Evolutionary conservation across 2,329 filamentous ascomycete species (phyloP).

Genomic region (Alternaria metachromatica): DNA sequence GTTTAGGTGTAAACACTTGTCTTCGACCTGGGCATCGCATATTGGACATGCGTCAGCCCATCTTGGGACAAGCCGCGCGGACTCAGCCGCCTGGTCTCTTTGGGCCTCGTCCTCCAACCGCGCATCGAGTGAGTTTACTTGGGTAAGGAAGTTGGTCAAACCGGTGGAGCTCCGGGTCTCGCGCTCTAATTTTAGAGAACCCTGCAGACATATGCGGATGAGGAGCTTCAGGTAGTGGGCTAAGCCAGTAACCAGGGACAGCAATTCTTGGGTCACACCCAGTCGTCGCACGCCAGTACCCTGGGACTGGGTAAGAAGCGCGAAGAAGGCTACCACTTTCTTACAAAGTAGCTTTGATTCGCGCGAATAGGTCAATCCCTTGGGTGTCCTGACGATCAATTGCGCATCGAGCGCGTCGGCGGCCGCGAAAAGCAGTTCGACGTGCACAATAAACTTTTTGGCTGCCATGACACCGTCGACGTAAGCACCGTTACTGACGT

Average conservation of each 20-base stretch:
- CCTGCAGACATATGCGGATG: constrained; percentile 95
- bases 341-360: constrained; percentile 99
- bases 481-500: constrained; percentile 97
- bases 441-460: constrained; percentile 94
- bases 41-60: constrained; percentile 76
- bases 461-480: constrained; percentile 93
- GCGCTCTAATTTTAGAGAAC: constrained; percentile 86
- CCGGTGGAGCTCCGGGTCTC: constrained; percentile 78
- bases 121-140: constrained; percentile 80
- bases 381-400: constrained; percentile 72
- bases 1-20: constrained; percentile 81
- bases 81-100: constrained; percentile 51
- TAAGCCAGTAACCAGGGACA: constrained; percentile 94
- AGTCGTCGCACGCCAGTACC: constrained; percentile 88
- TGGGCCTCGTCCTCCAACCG: constrained; percentile 46
- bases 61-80: constrained; percentile 53
- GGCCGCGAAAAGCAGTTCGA: constrained; percentile 88
- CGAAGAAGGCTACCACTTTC: constrained; percentile 98
- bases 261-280: constrained; percentile 94
- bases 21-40: constrained; percentile 89
- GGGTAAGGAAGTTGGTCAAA: constrained; percentile 81
- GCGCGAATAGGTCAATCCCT: constrained; percentile 87
- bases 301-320: constrained; percentile 90
- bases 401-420: constrained; percentile 83
- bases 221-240: constrained; percentile 97